Conservation (phyloP, 192 early-diverging fungal species). For the Rhizophagus sp. region DNA sequence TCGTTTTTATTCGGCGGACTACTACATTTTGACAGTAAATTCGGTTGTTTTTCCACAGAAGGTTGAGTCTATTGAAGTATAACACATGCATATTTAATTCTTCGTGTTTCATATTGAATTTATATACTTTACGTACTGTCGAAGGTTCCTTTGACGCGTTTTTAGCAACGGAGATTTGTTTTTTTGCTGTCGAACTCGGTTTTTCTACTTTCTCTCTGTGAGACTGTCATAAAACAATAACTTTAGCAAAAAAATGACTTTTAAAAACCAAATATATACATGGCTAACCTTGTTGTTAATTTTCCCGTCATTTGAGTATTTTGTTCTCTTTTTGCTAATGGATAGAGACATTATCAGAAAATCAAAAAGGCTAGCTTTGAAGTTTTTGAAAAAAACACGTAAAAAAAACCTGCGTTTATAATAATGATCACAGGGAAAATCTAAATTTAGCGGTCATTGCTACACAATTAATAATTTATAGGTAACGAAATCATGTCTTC, state of each 20-base stretch:
- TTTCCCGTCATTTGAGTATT: neutral
- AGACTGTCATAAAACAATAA: neutral
- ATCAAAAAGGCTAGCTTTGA: no score
- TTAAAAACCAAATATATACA: neutral
- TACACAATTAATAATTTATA: no score
- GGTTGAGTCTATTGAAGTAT: constrained; percentile 2
- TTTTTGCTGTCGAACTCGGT: neutral
- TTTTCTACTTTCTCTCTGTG: neutral
- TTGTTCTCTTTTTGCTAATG: no score
- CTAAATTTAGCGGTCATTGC: no score
- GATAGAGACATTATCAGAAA: no score
- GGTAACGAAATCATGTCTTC: no score
- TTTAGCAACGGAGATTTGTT: neutral
- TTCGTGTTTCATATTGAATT: neutral
- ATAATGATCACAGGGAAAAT: no score
- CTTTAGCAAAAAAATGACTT: no score
- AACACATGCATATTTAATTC: neutral
- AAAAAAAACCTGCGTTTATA: no score
- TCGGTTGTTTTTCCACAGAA: neutral
- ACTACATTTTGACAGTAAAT: neutral
- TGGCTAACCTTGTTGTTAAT: neutral
- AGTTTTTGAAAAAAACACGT: no score
- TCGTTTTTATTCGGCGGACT: neutral
- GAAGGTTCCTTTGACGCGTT: neutral
- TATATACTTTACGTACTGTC: no score